Percentiles rank a stretch among this genome's conserved stretches.
phyloP scores from a whole-genome alignment of 2,329 filamentous ascomycete genomes.

The Aurifilum marmelostoma region DNA sequence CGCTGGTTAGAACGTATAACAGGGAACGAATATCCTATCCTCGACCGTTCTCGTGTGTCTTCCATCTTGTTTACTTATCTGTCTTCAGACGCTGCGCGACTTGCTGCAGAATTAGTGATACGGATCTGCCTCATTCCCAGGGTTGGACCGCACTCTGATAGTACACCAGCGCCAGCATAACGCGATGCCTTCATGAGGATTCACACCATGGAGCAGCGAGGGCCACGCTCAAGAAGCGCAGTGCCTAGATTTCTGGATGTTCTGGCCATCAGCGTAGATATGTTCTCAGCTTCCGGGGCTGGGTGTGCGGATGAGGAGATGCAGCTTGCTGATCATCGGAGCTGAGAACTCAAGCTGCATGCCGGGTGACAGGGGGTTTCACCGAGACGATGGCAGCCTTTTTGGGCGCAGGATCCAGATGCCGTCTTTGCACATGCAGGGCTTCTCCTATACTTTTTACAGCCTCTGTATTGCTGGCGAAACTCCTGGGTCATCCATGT shows the following conservation, averaged over 20 bases:
- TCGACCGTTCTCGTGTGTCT: not conserved
- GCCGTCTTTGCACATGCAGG: not conserved
- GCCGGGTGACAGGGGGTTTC: not conserved
- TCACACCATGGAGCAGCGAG: not conserved
- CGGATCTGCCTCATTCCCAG: not conserved
- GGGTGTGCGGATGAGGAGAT: not conserved
- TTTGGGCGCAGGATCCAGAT: not conserved
- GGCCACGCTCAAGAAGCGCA: too few relatives aligned
- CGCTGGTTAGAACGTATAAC: not conserved
- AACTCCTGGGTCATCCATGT: too few relatives aligned
- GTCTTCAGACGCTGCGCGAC: too few relatives aligned
- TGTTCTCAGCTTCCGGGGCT: not conserved
- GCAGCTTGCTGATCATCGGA: not conserved
- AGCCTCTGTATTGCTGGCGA: not conserved
- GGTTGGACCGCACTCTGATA: not conserved
- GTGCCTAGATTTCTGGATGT: too few relatives aligned
- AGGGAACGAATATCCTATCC: too few relatives aligned
- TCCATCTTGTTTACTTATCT: too few relatives aligned
- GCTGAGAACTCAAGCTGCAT: not conserved
- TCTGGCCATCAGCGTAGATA: not conserved
- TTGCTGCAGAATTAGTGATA: not conserved
- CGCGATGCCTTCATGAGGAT: not conserved
- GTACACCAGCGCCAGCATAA: not conserved
- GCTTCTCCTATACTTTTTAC: not conserved
- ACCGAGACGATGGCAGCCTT: not conserved